These are phyloP conservation scores for Starmera dryadoides DNA, from an alignment of 805 yeast species.

Conservation along the genomic window DNA sequence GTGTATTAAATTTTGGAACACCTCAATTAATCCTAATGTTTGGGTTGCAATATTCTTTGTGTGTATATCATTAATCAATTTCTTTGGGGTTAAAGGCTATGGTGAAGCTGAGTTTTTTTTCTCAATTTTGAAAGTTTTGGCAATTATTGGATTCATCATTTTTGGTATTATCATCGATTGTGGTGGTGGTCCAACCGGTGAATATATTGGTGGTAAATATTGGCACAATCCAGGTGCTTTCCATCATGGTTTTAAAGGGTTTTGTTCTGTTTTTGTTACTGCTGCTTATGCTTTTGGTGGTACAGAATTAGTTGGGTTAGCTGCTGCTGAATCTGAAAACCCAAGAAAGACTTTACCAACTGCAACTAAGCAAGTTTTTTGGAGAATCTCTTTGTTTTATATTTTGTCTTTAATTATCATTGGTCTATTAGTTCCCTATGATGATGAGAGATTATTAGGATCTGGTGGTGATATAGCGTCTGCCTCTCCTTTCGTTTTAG, in stretches of 20 bases:
- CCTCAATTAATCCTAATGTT: conserved; percentile 36
- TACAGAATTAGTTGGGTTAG: conserved; percentile 60
- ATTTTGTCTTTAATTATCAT: conserved; percentile 42
- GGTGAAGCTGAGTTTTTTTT: conserved; percentile 41
- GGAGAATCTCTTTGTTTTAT: conserved; percentile 67
- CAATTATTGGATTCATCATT: conserved; percentile 42
- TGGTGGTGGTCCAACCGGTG: conserved; percentile 40
- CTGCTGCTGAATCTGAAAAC: conserved; percentile 66
- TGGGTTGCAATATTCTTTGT: conserved; percentile 46
- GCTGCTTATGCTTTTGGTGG: conserved; percentile 71
- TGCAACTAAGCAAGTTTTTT: conserved; percentile 71
- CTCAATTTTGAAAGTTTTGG: conserved; percentile 36
- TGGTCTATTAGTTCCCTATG: conserved; percentile 64
- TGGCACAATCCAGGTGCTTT: conserved; percentile 47
- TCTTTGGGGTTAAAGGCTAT: no score
- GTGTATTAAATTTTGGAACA: conserved; percentile 45
- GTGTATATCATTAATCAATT: conserved; percentile 34
- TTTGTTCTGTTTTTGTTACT: conserved; percentile 59
- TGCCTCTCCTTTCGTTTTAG: conserved; percentile 71
- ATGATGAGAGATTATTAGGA: conserved; percentile 39
- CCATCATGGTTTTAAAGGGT: conserved; percentile 51
- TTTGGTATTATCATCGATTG: conserved; percentile 37
- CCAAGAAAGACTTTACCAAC: conserved; percentile 59
- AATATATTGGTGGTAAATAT: conserved; percentile 34
- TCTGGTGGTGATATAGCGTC: conserved; percentile 43